A percentile compares a stretch with the other conserved stretches of the same genome.
phyloP scores from a whole-genome alignment of 768 basidiomycete species.

The Mycena vitilis region DNA sequence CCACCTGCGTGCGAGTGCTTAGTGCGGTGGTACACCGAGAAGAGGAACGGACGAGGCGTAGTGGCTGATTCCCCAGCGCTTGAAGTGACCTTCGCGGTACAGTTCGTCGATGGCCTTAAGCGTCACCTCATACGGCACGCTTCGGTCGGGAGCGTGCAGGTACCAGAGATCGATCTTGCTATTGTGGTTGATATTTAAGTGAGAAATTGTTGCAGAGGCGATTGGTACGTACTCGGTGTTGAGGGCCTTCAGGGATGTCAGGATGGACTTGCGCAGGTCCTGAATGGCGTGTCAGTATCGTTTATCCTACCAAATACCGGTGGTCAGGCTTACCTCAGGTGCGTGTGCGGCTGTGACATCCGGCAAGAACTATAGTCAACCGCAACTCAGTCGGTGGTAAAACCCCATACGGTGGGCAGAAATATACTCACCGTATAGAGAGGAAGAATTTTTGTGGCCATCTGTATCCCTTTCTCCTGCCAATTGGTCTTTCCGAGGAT shows the following conservation, averaged over 20 bases:
- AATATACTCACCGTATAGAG: conserved; percentile 33
- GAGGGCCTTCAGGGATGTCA: conserved; percentile 58
- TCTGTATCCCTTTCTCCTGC: conserved; percentile 59
- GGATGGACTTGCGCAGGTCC: conserved; percentile 59
- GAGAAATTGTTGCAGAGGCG: too few relatives aligned
- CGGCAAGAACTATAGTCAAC: background rate
- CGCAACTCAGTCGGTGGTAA: background rate
- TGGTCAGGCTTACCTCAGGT: conserved; percentile 1
- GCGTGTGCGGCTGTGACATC: conserved; percentile 4
- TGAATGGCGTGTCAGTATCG: conserved; percentile 27
- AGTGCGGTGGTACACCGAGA: background rate
- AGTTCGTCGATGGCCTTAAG: conserved; percentile 64
- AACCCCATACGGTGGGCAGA: background rate
- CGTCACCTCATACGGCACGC: conserved; percentile 66
- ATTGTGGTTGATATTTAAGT: background rate
- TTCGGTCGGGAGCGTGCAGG: conserved; percentile 70
- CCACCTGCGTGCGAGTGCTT: conserved; percentile 50
- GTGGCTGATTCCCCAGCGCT: conserved; percentile 72
- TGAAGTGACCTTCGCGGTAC: conserved; percentile 68
- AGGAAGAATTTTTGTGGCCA: conserved; percentile 72
- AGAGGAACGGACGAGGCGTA: conserved; percentile 56
- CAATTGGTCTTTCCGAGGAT: conserved; percentile 62
- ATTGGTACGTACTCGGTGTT: conserved; percentile 52
- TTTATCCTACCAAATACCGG: background rate
- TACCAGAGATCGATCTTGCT: conserved; percentile 60